phyloP scores from a whole-genome alignment of 805 yeast species.

The Debaryomyces castellii region DNA sequence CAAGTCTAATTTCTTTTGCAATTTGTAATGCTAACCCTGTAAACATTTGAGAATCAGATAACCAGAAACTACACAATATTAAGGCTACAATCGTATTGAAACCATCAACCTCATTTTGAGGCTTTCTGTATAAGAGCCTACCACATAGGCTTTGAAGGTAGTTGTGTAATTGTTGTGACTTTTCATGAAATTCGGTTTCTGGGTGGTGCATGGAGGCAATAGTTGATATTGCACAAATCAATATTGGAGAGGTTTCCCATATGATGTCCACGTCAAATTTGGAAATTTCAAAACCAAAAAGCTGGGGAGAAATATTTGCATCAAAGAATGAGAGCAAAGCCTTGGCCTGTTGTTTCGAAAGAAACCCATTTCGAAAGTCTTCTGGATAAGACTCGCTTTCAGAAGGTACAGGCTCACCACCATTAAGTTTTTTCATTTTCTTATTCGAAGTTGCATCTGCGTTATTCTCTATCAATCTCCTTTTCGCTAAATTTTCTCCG shows the following conservation, averaged over 20 bases:
- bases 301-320: constrained; percentile 56
- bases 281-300: constrained; percentile 63
- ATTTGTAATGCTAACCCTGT: constrained; percentile 68
- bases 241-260: constrained; percentile 57
- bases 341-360: constrained; percentile 41
- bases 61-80: constrained; percentile 68
- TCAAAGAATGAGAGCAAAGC: constrained; percentile 53
- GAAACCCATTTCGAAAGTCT: constrained; percentile 32
- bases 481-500: background rate
- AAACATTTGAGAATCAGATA: constrained; percentile 61
- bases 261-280: constrained; percentile 46
- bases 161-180: constrained; percentile 24
- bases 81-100: constrained; percentile 63
- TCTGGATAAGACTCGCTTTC: background rate
- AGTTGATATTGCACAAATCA: constrained; percentile 59
- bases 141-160: constrained; percentile 36
- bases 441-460: background rate
- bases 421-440: background rate
- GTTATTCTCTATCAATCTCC: background rate
- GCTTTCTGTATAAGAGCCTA: constrained; percentile 33
- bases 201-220: constrained; percentile 66
- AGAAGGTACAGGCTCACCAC: no score
- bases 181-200: constrained; percentile 23
- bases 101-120: constrained; percentile 46
- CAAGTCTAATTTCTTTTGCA: constrained; percentile 54